Percentiles rank a stretch among this genome's conserved stretches.
phyloP scores from a whole-genome alignment of 139 green algal species.

The Raphidocelis subcapitata region DNA sequence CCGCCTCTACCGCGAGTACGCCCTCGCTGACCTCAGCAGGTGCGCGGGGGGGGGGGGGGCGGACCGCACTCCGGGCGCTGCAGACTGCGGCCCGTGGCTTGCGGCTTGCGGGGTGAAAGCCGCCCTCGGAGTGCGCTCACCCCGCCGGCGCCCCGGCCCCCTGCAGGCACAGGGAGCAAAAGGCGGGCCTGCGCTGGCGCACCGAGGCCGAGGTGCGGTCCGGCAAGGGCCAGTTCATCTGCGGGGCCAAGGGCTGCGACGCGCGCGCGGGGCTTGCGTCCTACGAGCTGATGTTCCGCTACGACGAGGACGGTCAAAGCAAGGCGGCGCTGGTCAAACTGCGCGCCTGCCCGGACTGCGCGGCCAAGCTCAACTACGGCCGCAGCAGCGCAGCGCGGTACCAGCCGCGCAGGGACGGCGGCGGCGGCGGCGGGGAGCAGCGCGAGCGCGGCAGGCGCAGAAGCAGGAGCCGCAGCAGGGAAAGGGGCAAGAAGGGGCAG shows the following conservation, averaged over 20 bases:
- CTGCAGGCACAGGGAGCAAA: constrained; percentile 59
- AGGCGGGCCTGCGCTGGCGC: constrained; percentile 87
- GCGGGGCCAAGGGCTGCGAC: constrained; percentile 72
- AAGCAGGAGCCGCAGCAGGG: constrained; percentile 10
- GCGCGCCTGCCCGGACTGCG: constrained; percentile 76
- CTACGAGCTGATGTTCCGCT: constrained; percentile 91
- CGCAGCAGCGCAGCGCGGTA: too few species aligned
- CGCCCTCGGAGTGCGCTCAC: too few species aligned
- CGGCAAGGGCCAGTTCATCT: constrained; percentile 90
- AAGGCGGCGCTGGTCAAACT: constrained; percentile 79
- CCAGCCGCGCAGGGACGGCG: neutral
- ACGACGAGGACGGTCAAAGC: constrained; percentile 76
- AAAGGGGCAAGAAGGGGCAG: neutral
- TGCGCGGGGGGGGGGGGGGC: constrained; percentile 32
- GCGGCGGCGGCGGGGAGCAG: neutral
- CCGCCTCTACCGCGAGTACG: constrained; percentile 91
- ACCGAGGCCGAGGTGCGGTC: constrained; percentile 78
- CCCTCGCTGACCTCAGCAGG: constrained; percentile 84
- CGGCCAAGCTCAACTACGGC: constrained; percentile 80
- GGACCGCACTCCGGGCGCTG: too few species aligned
- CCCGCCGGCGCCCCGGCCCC: neutral
- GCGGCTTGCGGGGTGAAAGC: too few species aligned
- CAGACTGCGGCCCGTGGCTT: too few species aligned
- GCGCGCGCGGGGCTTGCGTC: constrained; percentile 57
- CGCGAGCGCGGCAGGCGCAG: neutral